A percentile compares a stretch with the other conserved stretches of the same genome.
Conservation (phyloP, 495 filamentous ascomycete genomes). For the Gamarada debralockiae region DNA sequence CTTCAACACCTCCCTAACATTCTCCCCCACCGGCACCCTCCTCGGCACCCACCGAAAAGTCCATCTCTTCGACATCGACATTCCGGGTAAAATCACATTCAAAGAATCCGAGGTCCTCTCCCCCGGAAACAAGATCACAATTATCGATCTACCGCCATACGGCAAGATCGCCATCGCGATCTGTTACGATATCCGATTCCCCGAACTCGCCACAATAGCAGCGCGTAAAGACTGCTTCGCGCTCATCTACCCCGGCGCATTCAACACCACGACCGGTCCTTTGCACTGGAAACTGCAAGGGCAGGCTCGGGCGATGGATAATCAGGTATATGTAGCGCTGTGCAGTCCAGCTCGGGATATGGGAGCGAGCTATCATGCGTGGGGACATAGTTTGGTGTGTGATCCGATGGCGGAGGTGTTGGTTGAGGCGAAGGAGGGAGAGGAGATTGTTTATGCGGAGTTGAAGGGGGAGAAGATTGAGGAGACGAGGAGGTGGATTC, state of each 20-base stretch:
- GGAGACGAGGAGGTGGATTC: conserved; percentile 78
- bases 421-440: conserved; percentile 66
- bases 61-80: conserved; percentile 99
- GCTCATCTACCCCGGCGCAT: conserved; percentile 89
- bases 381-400: conserved; percentile 82
- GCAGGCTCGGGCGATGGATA: conserved; percentile 83
- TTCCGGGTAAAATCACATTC: conserved; percentile 91
- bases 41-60: conserved; percentile 88
- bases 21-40: conserved; percentile 70
- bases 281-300: conserved; percentile 87
- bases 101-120: conserved; percentile 83
- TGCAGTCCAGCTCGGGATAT: conserved; percentile 88
- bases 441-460: conserved; percentile 74
- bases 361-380: conserved; percentile 78
- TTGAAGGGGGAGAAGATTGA: conserved; percentile 68
- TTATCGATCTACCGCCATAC: conserved; percentile 81
- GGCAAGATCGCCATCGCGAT: conserved; percentile 83
- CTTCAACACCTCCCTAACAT: conserved; percentile 89
- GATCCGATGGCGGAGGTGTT: conserved; percentile 87
- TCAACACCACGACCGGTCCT: conserved; percentile 89
- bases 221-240: conserved; percentile 79
- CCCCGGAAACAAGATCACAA: conserved; percentile 74
- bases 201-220: conserved; percentile 87
- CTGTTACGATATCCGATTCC: conserved; percentile 97
- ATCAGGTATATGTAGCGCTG: conserved; percentile 90